Evolutionary conservation across 1,284 basidiomycete genomes (phyloP).

Genomic region (Tylopilus orsonianus): DNA sequence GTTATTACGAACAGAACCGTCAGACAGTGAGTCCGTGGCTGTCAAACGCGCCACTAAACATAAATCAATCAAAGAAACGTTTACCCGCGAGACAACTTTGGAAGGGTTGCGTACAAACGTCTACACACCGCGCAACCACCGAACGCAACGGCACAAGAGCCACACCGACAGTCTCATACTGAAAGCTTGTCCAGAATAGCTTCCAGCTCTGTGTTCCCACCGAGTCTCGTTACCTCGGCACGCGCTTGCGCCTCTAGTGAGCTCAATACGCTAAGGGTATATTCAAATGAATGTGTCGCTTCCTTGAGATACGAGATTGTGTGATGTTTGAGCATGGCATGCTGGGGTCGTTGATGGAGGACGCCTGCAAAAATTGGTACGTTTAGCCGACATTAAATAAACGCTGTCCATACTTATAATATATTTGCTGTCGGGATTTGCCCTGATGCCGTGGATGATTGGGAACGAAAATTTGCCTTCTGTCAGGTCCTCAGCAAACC

Average conservation of each 20-base stretch:
- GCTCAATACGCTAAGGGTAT: constrained; percentile 58
- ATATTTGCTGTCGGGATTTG: constrained; percentile 70
- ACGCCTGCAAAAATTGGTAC: constrained; percentile 56
- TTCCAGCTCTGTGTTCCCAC: constrained; percentile 27
- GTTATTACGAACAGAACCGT: neutral
- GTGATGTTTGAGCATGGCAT: constrained; percentile 74
- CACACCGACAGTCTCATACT: constrained; percentile 1
- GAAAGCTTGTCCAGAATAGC: constrained; percentile 23
- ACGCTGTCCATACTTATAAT: constrained; percentile 67
- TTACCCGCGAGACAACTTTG: neutral
- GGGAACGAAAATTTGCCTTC: constrained; percentile 98
- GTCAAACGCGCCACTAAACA: neutral
- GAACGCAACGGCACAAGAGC: neutral
- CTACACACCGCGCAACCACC: constrained; percentile 1
- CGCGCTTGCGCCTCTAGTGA: constrained; percentile 52
- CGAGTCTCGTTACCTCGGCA: constrained; percentile 24
- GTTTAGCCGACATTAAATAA: constrained; percentile 1
- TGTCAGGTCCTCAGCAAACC: constrained; percentile 90
- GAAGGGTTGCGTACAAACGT: neutral
- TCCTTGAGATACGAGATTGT: constrained; percentile 74
- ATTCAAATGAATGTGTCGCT: constrained; percentile 69
- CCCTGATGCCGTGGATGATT: constrained; percentile 85
- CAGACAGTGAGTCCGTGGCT: neutral
- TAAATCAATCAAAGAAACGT: neutral
- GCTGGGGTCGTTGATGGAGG: constrained; percentile 80